Evolutionary conservation across 202 grass and related monocot genomes (phyloP).

Genomic region (Eragrostis tef): DNA sequence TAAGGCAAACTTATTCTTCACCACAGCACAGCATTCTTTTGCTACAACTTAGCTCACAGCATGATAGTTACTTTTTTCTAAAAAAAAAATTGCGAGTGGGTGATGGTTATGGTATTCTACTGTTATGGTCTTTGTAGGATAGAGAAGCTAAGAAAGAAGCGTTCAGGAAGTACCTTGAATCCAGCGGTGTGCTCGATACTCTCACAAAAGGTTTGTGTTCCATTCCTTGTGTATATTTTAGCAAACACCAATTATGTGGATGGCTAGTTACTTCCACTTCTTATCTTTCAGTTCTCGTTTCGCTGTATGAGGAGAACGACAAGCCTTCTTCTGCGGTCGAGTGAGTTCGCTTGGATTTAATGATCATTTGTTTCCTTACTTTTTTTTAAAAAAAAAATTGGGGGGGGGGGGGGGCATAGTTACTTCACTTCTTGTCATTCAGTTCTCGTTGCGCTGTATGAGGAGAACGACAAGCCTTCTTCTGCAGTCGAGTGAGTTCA

Average conservation of each 20-base stretch:
- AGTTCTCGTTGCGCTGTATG: constrained; percentile 91
- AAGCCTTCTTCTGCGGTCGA: constrained; percentile 83
- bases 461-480: constrained; percentile 80
- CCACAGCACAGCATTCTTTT: not conserved
- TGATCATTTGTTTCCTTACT: not conserved
- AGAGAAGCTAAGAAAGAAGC: constrained; percentile 88
- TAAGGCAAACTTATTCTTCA: not conserved
- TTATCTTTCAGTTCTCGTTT: constrained; percentile 68
- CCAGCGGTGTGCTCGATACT: constrained; percentile 87
- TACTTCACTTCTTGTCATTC: not conserved
- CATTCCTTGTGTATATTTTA: not conserved
- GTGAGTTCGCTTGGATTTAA: constrained; percentile 54
- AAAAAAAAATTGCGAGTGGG: no score
- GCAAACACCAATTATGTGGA: not conserved
- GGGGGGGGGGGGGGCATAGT: no score
- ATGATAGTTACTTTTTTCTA: no score
- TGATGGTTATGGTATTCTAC: not conserved
- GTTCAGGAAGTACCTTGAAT: constrained; percentile 94
- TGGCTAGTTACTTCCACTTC: not conserved
- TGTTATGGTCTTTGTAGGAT: constrained; percentile 59
- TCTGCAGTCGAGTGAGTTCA: constrained; percentile 83
- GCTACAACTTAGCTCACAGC: not conserved
- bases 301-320: constrained; percentile 81
- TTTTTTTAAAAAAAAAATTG: no score
- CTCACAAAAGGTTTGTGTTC: constrained; percentile 81